Evolutionary conservation across 2,329 filamentous ascomycete species (phyloP), one percentile per base, ranked within the genome.

Genomic region (Akanthomyces dipterigenus): DNA sequence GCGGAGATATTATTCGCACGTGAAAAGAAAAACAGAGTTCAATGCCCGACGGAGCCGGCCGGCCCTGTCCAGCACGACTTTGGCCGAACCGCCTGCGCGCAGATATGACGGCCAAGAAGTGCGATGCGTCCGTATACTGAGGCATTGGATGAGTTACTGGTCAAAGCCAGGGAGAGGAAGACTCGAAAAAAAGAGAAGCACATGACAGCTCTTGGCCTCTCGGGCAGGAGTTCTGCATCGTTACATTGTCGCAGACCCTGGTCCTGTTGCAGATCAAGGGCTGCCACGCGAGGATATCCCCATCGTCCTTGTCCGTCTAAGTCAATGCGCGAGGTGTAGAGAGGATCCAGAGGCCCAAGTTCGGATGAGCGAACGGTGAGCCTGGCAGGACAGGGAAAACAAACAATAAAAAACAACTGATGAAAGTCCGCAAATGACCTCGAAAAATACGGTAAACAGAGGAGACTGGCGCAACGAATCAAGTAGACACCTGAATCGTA

Each of bases 401-500:
- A 49, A 28, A 22, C 20, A 34, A 22, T n/a, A 18, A 31, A 26
- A 34, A 26, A 24, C 31, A 28, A 16, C 9, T 14, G 24, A 12
- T 8, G 20, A 57, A 40, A 22, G 6, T 18, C 28, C 31, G 31
- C 51, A 49, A 57, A 48, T 6, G 26, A 31, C 2, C 43, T 40
- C 45, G 31, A 34, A 22, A n/a, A 16, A 49, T 18, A 24, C 6
- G 40, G n/a, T 34, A n/a, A 36, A 42, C 7, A 18, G 8, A 36
- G n/a, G 9, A 26, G 16, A 31, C 24, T 14, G 8, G 11, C n/a
- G n/a, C 22, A 34, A 20, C 2, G 22, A 14, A 38, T n/a, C 11
- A 14, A 14, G 16, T 14, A 38, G 36, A 16, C 36, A 59, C 45
- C 56, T 59, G 56, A 59, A 59, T 50, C 56, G 43, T 59, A 58